These are phyloP conservation scores for Anthostomella pinea DNA, from an alignment of 2,329 filamentous ascomycete species.

Conservation along the genomic window DNA sequence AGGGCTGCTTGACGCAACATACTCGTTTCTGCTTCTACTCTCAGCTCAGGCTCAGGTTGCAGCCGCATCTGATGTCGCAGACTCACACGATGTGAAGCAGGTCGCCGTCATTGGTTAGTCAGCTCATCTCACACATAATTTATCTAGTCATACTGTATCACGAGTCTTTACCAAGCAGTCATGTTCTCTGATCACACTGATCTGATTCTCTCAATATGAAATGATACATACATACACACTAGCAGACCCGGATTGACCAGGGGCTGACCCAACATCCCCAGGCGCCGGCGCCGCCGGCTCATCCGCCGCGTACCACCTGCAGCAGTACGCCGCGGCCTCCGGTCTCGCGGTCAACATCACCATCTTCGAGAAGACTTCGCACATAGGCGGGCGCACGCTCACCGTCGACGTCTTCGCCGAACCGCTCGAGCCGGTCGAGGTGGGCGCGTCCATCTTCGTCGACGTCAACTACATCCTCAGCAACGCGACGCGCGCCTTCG, in stretches of 20 bases:
- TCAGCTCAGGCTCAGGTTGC: slow-evolving; percentile 53
- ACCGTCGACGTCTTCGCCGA: slow-evolving; percentile 77
- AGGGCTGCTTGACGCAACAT: slow-evolving; percentile 31
- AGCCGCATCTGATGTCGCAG: slow-evolving; percentile 40
- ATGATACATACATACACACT: too few relatives aligned
- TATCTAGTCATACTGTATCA: too few relatives aligned
- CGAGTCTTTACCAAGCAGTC: too few relatives aligned
- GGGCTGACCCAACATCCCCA: too few relatives aligned
- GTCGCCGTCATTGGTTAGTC: slow-evolving; percentile 56
- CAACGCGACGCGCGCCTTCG: slow-evolving; percentile 68
- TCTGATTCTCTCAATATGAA: neutral
- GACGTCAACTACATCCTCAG: slow-evolving; percentile 78
- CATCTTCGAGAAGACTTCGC: slow-evolving; percentile 75
- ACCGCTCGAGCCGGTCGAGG: slow-evolving; percentile 67
- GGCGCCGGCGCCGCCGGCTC: slow-evolving; percentile 88
- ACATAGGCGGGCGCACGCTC: slow-evolving; percentile 81
- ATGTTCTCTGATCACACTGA: too few relatives aligned
- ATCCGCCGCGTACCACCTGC: slow-evolving; percentile 80
- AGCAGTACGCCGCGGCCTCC: slow-evolving; percentile 63
- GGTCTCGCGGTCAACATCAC: slow-evolving; percentile 71
- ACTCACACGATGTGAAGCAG: slow-evolving; percentile 49
- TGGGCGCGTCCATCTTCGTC: slow-evolving; percentile 92
- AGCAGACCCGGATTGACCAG: too few relatives aligned
- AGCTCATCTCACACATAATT: too few relatives aligned
- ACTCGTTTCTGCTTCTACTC: slow-evolving; percentile 48